Conservation (phyloP, 345 rosid species). For the Gossypium bickii region DNA sequence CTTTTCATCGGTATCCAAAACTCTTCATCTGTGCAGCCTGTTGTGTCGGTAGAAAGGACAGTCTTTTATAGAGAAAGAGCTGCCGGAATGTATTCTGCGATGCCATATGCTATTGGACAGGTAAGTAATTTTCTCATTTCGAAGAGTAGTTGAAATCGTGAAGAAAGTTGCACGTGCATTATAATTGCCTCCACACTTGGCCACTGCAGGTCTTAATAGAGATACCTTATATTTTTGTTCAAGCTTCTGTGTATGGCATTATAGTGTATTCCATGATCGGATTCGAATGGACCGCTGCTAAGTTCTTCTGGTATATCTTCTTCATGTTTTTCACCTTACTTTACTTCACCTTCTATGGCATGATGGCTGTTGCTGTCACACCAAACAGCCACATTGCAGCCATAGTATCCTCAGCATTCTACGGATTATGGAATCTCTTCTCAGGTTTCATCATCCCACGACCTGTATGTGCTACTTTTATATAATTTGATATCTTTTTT, state of each 20-base stretch:
- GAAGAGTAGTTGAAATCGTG: neutral
- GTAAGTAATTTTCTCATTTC: constrained; percentile 11
- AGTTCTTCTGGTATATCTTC: constrained; percentile 64
- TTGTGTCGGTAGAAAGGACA: constrained; percentile 63
- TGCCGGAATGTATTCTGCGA: constrained; percentile 20
- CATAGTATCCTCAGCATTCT: constrained; percentile 50
- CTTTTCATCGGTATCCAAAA: constrained; percentile 69
- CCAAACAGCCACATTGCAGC: constrained; percentile 59
- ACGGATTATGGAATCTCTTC: constrained; percentile 54
- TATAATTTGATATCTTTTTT: neutral
- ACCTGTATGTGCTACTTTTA: constrained; percentile 30
- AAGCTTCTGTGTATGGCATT: constrained; percentile 41
- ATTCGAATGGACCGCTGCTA: constrained; percentile 48
- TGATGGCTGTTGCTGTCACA: constrained; percentile 65
- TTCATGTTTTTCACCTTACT: constrained; percentile 54
- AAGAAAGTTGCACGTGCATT: neutral
- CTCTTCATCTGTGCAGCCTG: constrained; percentile 52
- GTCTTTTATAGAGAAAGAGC: constrained; percentile 72
- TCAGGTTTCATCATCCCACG: constrained; percentile 63
- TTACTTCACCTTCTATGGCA: constrained; percentile 68
- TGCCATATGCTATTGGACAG: constrained; percentile 71
- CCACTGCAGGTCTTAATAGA: constrained; percentile 51
- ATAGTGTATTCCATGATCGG: constrained; percentile 63
- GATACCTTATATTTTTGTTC: constrained; percentile 50
- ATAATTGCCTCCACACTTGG: neutral